Evolutionary conservation across 768 basidiomycete species (phyloP), one percentile per base, ranked within the genome.

Genomic region (Mycena leptocephala): DNA sequence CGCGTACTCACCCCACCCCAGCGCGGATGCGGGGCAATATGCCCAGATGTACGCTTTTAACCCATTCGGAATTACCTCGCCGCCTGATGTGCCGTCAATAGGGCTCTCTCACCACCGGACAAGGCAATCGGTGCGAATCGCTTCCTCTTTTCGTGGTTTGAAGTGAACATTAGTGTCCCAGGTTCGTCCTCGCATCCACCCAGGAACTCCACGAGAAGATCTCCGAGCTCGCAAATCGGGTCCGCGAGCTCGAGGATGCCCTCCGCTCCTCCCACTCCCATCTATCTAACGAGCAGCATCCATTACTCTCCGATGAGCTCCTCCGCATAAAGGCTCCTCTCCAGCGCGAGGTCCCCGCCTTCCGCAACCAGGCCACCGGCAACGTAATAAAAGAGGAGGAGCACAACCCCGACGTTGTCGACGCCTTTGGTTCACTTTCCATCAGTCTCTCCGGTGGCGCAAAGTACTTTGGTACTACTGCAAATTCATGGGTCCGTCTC

Each of bases 171-270:
- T 32, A 26, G 28, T 24, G 14, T 66, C 63, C 2, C 77, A 94
- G 94, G 26, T 96, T 95, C 79, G 94, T 95, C 0, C 90, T 95
- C 33, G 95, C 94, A 0, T 94, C 93, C 0, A 95, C 94, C 0
- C 93, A 93, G 82, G 95, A 95, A 78, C 87, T 96, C 1, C 95
- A 96, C 80, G 94, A 95, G 83, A 95, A 96, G 83, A 95, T 96
- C 68, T 86, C 90, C 24, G 92, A 95, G 80, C 90, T 96, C 6
- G 91, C 92, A 33, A 91, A 85, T 75, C 94, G 95, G 55, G 92
- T 95, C 28, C 91, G 95, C 71, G 92, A 95, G 64, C 89, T 96
- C 26, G 95, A 96, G 80, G 95, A 96, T 78, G 91, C 86, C 11
- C 84, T 96, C 32, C 89, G 93, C 32, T 80, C 85, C 2, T 89